phyloP scores from a whole-genome alignment of 2,329 filamentous ascomycete genomes.

The Stagonosporopsis tanaceti region DNA sequence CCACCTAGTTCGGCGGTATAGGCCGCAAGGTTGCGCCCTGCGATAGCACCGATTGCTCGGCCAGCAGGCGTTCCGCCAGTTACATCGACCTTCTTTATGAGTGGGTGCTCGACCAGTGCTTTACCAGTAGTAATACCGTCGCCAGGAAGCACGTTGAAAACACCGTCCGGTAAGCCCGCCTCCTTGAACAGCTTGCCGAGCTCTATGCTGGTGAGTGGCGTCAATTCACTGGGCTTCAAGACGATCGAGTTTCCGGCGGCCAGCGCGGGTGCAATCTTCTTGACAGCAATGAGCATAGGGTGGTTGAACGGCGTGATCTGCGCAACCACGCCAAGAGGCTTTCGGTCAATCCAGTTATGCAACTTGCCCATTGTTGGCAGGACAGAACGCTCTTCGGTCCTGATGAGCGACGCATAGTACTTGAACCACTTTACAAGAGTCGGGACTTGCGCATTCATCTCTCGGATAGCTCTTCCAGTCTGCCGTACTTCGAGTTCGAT shows the following conservation, averaged over 20 bases:
- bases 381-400: slow-evolving; percentile 72
- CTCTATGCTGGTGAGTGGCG: slow-evolving; percentile 48
- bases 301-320: slow-evolving; percentile 53
- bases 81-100: slow-evolving; percentile 51
- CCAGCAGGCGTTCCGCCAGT: slow-evolving; percentile 50
- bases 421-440: slow-evolving; percentile 74
- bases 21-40: slow-evolving; percentile 45
- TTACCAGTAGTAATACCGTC: slow-evolving; percentile 47
- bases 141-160: slow-evolving; percentile 47
- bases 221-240: slow-evolving; percentile 50
- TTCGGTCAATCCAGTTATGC: slow-evolving; percentile 54
- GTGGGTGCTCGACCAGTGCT: slow-evolving; percentile 45
- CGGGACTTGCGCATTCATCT: slow-evolving; percentile 74
- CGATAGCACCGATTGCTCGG: slow-evolving; percentile 48
- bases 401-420: slow-evolving; percentile 72
- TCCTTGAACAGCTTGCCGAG: slow-evolving; percentile 49
- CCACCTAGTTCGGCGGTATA: slow-evolving; percentile 51
- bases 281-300: slow-evolving; percentile 51
- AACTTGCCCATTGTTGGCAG: slow-evolving; percentile 69
- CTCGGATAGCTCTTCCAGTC: slow-evolving; percentile 72
- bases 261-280: slow-evolving; percentile 50
- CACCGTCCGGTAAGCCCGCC: slow-evolving; percentile 49
- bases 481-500: slow-evolving; percentile 71
- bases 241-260: slow-evolving; percentile 49
- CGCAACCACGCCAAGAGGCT: slow-evolving; percentile 49